Percentiles rank a stretch among this genome's conserved stretches.
phyloP scores from a whole-genome alignment of 345 rosid species.

The Passiflora organensis region DNA sequence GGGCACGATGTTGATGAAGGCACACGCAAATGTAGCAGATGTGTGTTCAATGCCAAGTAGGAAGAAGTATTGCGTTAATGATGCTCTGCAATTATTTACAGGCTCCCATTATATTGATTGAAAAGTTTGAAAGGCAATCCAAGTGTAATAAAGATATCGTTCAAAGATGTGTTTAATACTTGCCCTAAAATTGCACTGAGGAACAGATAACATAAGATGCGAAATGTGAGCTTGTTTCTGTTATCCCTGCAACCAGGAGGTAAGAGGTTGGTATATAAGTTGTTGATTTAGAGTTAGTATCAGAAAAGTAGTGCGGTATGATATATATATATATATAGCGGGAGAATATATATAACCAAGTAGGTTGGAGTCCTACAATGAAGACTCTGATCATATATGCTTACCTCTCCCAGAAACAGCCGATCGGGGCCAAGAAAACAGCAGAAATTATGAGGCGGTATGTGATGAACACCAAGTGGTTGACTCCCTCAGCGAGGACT shows the following conservation, averaged over 20 bases:
- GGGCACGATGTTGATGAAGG: conserved; percentile 61
- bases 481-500: conserved; percentile 52
- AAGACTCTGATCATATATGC: no score
- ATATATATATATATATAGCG: no score
- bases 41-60: conserved; percentile 59
- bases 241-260: conserved; percentile 46
- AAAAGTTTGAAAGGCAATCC: no score
- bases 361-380: no score
- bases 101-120: no score
- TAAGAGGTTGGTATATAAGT: neutral
- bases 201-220: conserved; percentile 46
- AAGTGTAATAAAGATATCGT: no score
- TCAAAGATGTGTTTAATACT: conserved; percentile 11
- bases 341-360: no score
- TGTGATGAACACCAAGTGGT: conserved; percentile 57
- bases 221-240: conserved; percentile 47
- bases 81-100: conserved; percentile 32
- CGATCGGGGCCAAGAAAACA: conserved; percentile 59
- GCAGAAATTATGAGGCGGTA: conserved; percentile 57
- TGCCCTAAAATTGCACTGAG: conserved; percentile 68
- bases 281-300: neutral
- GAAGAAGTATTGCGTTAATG: conserved; percentile 53
- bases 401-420: conserved; percentile 68
- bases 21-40: conserved; percentile 61
- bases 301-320: neutral